Conservation (phyloP, 768 basidiomycete genomes). For the Rhizopogon roseolus region DNA sequence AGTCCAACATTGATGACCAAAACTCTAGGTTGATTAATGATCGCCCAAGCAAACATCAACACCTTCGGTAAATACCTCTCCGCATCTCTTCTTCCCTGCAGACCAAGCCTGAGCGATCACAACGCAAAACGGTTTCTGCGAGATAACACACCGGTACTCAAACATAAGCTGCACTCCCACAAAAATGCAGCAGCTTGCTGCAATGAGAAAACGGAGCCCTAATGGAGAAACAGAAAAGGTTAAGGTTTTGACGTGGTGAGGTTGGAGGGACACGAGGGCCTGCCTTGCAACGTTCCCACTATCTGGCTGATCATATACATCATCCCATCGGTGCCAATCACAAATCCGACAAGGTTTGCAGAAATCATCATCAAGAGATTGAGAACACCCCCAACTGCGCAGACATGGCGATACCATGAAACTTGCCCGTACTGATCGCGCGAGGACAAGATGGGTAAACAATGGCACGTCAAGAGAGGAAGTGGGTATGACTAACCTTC, state of each 20-base stretch:
- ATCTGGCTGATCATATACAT: slow-evolving; percentile 60
- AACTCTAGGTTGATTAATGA: neutral
- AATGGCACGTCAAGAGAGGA: neutral
- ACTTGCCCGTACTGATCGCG: slow-evolving; percentile 53
- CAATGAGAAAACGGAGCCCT: slow-evolving; percentile 66
- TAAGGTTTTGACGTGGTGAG: slow-evolving; percentile 4
- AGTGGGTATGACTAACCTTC: slow-evolving; percentile 41
- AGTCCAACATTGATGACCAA: neutral
- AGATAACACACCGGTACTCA: slow-evolving; percentile 72
- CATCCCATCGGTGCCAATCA: slow-evolving; percentile 80
- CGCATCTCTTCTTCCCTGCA: slow-evolving; percentile 70
- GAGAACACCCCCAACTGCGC: slow-evolving; percentile 74
- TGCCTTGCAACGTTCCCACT: slow-evolving; percentile 64
- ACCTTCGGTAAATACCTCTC: slow-evolving; percentile 51
- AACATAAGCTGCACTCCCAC: slow-evolving; percentile 91
- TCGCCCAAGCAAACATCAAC: slow-evolving; percentile 20
- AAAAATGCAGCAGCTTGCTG: slow-evolving; percentile 64
- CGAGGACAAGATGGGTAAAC: slow-evolving; percentile 3
- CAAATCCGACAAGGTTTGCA: slow-evolving; percentile 95
- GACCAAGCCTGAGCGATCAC: slow-evolving; percentile 5
- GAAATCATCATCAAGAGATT: slow-evolving; percentile 88
- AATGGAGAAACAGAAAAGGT: neutral
- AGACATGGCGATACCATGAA: slow-evolving; percentile 83
- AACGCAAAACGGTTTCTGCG: neutral
- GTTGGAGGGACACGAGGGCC: neutral